phyloP scores from a whole-genome alignment of 2,329 filamentous ascomycete genomes.

The Leptoxyphium fumago region DNA sequence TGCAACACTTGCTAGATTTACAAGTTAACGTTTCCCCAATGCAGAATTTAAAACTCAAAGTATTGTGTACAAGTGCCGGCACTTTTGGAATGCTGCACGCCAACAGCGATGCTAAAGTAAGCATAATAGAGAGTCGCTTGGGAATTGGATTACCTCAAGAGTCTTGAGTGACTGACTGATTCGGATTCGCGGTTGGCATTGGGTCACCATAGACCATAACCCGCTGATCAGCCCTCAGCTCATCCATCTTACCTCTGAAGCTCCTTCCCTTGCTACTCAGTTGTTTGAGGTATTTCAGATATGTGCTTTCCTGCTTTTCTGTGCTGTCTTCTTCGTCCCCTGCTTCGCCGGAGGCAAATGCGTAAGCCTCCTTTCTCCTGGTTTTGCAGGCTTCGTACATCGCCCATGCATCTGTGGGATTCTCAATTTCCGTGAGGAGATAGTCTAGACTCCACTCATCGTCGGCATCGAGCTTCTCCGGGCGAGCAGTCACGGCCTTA shows the following conservation, averaged over 20 bases:
- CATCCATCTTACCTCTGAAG: conserved; percentile 42
- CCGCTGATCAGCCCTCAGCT: conserved; percentile 32
- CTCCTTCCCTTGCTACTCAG: conserved; percentile 41
- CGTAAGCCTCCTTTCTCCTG: conserved; percentile 38
- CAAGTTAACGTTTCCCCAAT: too few relatives aligned
- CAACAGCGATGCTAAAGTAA: too few relatives aligned
- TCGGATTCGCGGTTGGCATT: not conserved
- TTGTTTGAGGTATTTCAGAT: conserved; percentile 28
- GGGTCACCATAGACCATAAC: conserved; percentile 16
- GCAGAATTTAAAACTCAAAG: too few relatives aligned
- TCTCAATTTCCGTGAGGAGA: conserved; percentile 48
- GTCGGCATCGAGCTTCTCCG: conserved; percentile 29
- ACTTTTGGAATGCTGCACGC: too few relatives aligned
- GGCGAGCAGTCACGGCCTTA: conserved; percentile 38
- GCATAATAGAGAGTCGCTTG: too few relatives aligned
- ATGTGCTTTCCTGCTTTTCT: conserved; percentile 29
- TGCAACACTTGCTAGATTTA: too few relatives aligned
- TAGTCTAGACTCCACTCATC: conserved; percentile 67
- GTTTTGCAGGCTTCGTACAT: conserved; percentile 44
- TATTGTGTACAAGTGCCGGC: too few relatives aligned
- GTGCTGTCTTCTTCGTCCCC: conserved; percentile 19
- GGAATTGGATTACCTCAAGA: too few relatives aligned
- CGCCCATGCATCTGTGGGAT: conserved; percentile 23
- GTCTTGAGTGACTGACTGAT: too few relatives aligned
- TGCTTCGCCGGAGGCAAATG: conserved; percentile 11